A percentile compares a stretch with the other conserved stretches of the same genome.
Evolutionary conservation across 1,284 basidiomycete genomes (phyloP).

Genomic region (Sporisorium reilianum): DNA sequence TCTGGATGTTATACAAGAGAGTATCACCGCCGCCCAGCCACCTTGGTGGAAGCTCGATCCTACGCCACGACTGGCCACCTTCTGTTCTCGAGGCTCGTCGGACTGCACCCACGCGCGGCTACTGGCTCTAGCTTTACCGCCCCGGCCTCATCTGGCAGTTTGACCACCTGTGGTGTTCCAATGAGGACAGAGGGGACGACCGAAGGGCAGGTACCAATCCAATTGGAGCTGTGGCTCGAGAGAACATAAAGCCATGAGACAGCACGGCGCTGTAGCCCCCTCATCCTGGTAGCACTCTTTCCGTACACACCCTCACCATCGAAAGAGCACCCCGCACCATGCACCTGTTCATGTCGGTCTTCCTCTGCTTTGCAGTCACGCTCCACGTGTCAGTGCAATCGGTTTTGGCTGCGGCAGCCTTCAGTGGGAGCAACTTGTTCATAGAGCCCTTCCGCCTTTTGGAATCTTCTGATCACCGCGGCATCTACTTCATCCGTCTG

Average conservation of each 20-base stretch:
- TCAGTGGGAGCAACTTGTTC: background rate
- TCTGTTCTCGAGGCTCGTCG: background rate
- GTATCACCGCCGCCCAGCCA: background rate
- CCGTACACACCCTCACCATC: background rate
- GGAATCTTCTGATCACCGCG: background rate
- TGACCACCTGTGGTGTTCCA: background rate
- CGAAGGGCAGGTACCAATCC: background rate
- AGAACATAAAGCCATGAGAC: background rate
- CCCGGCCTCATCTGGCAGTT: background rate
- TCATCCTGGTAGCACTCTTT: too few relatives aligned
- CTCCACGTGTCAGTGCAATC: background rate
- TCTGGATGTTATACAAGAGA: too few relatives aligned
- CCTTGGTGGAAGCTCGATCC: background rate
- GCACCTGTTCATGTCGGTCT: background rate
- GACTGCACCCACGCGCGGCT: background rate
- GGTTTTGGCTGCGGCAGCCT: background rate
- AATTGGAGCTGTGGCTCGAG: background rate
- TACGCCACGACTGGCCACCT: background rate
- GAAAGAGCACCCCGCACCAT: background rate
- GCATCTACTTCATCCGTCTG: conserved; percentile 2
- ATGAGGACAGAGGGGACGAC: background rate
- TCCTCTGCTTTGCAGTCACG: background rate
- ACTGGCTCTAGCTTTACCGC: background rate
- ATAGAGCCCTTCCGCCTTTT: conserved; percentile 9
- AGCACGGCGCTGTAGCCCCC: too few relatives aligned